These are phyloP conservation scores for Amaranthus hypochondriacus DNA, from an alignment of 148 eudicot species.

Conservation along the genomic window DNA sequence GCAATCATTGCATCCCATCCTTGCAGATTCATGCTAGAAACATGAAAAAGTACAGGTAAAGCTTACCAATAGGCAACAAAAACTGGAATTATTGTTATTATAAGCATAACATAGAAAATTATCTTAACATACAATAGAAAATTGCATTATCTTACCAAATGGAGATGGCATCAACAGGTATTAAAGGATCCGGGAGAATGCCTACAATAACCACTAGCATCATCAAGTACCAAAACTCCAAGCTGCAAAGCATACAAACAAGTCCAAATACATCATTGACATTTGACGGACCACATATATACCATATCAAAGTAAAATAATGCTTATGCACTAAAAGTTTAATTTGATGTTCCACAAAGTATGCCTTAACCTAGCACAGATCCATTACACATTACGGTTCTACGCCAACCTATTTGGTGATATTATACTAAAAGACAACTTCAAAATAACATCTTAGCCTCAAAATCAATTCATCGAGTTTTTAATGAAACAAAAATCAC, in stretches of 20 bases:
- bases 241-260: constrained; percentile 40
- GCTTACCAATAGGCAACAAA: neutral
- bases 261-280: neutral
- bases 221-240: constrained; percentile 91
- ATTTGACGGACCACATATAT: neutral
- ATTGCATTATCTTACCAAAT: constrained; percentile 22
- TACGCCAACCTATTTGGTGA: neutral
- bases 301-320: neutral
- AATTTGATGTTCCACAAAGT: neutral
- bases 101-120: neutral
- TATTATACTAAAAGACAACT: neutral
- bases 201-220: constrained; percentile 61
- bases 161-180: constrained; percentile 72
- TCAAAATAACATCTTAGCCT: neutral
- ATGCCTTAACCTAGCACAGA: neutral
- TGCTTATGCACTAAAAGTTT: neutral
- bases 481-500: neutral
- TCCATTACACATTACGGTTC: neutral
- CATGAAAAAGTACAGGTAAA: neutral
- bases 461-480: neutral
- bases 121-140: neutral
- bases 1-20: constrained; percentile 93
- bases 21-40: constrained; percentile 72
- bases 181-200: constrained; percentile 49
- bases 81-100: neutral